These are phyloP conservation scores for Beauveria scarabaeidicola DNA, from an alignment of 2,329 filamentous ascomycete genomes.

Conservation along the genomic window DNA sequence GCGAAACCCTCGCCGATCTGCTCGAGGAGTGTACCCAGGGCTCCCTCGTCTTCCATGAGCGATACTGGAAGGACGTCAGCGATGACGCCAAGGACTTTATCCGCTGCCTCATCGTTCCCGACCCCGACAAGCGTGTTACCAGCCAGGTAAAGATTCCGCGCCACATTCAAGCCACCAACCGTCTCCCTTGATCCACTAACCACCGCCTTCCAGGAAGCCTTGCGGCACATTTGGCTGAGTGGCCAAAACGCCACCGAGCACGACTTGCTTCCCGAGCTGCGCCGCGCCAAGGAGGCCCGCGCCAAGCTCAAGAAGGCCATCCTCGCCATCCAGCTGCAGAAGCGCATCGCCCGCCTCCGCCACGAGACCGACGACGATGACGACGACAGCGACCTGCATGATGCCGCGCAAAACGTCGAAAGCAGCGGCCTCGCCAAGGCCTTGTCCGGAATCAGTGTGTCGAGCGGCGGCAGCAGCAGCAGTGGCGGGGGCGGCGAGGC, in stretches of 20 bases:
- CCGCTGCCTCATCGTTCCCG: conserved; percentile 65
- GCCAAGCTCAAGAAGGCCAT: conserved; percentile 87
- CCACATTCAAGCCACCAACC: conserved; percentile 7
- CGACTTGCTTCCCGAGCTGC: conserved; percentile 93
- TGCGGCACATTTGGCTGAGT: conserved; percentile 80
- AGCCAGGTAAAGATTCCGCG: conserved; percentile 46
- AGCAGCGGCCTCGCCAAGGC: conserved; percentile 14
- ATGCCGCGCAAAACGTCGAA: conserved; percentile 36
- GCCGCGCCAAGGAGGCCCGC: conserved; percentile 79
- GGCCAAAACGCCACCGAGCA: conserved; percentile 89
- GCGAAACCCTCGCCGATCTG: conserved; percentile 84
- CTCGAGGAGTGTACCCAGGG: conserved; percentile 87
- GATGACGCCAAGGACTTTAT: conserved; percentile 95
- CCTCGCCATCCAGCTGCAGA: conserved; percentile 90
- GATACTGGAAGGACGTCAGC: conserved; percentile 98
- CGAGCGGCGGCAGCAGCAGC: neutral
- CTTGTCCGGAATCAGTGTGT: conserved; percentile 2
- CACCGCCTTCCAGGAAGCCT: conserved; percentile 49
- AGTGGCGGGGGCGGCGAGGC: conserved; percentile 25
- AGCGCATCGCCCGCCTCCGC: conserved; percentile 90
- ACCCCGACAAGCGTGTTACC: conserved; percentile 66
- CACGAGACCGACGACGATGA: conserved; percentile 84
- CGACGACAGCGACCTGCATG: conserved; percentile 60
- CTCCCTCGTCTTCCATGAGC: conserved; percentile 87
- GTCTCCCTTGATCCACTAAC: neutral